These are phyloP conservation scores for Sphagnum fallax DNA, from an alignment of 228 moss, liverwort and hornwort genomes.

Conservation along the genomic window DNA sequence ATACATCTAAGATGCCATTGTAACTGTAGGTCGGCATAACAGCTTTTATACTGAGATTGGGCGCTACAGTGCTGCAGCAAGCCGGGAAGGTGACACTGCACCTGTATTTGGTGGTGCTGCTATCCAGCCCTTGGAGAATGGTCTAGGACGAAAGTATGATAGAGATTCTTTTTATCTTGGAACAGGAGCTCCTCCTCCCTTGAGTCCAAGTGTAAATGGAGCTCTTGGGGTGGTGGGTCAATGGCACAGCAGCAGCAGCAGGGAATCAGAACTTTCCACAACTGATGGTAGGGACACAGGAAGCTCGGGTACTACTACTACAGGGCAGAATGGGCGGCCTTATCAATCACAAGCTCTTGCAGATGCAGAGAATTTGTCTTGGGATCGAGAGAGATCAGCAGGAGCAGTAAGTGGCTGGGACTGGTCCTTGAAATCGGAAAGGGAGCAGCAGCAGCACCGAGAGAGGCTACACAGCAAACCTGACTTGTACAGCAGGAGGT, in stretches of 20 bases:
- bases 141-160: slow-evolving; percentile 42
- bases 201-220: slow-evolving; percentile 42
- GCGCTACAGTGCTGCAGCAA: slow-evolving; percentile 37
- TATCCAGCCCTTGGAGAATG: slow-evolving; percentile 44
- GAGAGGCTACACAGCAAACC: slow-evolving; percentile 56
- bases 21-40: slow-evolving; percentile 41
- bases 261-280: slow-evolving; percentile 26
- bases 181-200: slow-evolving; percentile 29
- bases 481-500: slow-evolving; percentile 36
- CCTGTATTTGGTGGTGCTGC: slow-evolving; percentile 23
- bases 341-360: slow-evolving; percentile 45
- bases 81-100: slow-evolving; percentile 41
- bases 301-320: slow-evolving; percentile 17
- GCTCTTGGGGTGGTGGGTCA: slow-evolving; percentile 41
- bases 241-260: slow-evolving; percentile 41
- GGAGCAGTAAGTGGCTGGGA: slow-evolving; percentile 44
- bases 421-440: slow-evolving; percentile 42
- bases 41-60: slow-evolving; percentile 56
- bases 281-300: slow-evolving; percentile 44
- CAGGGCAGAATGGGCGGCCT: slow-evolving; percentile 33
- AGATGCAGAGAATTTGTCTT: slow-evolving; percentile 46
- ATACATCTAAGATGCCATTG: background rate
- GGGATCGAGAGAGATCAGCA: slow-evolving; percentile 60
- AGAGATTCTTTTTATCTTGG: slow-evolving; percentile 44
- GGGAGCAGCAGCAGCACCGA: slow-evolving; percentile 55